Conservation (phyloP, 805 yeast genomes). For the Hanseniaspora nectarophila region DNA sequence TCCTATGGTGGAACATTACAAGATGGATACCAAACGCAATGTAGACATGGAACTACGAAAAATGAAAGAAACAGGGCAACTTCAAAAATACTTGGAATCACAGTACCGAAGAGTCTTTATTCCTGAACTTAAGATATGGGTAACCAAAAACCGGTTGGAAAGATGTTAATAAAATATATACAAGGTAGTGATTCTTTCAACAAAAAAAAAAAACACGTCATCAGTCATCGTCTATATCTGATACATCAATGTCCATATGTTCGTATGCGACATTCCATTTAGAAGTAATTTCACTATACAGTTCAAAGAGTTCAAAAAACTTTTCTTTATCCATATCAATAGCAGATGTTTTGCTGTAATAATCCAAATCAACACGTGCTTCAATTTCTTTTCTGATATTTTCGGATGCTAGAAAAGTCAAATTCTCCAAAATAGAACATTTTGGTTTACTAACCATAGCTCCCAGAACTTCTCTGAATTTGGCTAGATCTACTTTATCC, state of each 20-base stretch:
- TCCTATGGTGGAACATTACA: background rate
- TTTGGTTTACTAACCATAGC: background rate
- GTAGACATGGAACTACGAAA: background rate
- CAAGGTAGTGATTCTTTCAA: background rate
- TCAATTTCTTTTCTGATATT: background rate
- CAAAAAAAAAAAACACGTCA: background rate
- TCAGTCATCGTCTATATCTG: background rate
- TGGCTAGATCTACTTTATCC: background rate
- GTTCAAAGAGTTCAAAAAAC: background rate
- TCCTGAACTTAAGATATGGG: slow-evolving; percentile 4
- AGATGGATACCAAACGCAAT: background rate
- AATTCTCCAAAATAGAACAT: background rate
- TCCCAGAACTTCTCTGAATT: background rate
- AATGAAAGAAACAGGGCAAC: background rate
- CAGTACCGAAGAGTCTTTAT: slow-evolving; percentile 1
- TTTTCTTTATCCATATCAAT: background rate
- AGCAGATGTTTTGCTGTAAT: background rate
- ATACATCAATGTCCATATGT: background rate
- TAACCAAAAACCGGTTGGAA: background rate
- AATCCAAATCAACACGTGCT: background rate
- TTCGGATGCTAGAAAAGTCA: background rate
- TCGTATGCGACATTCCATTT: background rate
- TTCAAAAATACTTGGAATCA: background rate
- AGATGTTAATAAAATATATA: background rate
- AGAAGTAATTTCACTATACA: background rate